A percentile compares a stretch with the other conserved stretches of the same genome.
Evolutionary conservation across 768 basidiomycete genomes (phyloP).

Genomic region (Solioccasus polychromus): DNA sequence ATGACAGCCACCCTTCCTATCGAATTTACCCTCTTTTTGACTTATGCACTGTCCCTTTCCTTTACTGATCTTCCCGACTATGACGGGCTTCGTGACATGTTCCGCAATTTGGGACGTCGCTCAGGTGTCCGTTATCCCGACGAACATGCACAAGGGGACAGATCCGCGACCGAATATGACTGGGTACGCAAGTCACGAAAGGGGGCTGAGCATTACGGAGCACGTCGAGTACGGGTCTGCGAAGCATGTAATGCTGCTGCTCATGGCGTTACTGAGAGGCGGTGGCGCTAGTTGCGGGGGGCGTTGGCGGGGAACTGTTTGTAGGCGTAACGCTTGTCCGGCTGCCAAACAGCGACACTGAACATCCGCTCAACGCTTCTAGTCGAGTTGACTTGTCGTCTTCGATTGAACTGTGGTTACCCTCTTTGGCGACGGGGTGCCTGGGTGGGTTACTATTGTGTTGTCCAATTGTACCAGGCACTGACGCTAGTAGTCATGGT

Average conservation of each 20-base stretch:
- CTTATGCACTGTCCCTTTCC: conserved; percentile 75
- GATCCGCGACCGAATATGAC: conserved; percentile 40
- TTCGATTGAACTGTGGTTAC: conserved; percentile 1
- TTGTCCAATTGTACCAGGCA: background rate
- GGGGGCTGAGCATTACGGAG: conserved; percentile 12
- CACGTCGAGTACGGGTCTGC: conserved; percentile 32
- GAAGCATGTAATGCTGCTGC: conserved; percentile 33
- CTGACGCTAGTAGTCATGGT: conserved; percentile 1
- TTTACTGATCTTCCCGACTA: conserved; percentile 92
- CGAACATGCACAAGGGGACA: conserved; percentile 17
- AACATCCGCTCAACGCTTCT: conserved; percentile 2
- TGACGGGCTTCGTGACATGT: conserved; percentile 72
- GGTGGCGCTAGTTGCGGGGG: conserved; percentile 22
- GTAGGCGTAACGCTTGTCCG: background rate
- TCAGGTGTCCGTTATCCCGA: conserved; percentile 43
- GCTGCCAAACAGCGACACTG: background rate
- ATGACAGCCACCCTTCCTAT: conserved; percentile 75
- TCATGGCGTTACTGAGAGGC: conserved; percentile 22
- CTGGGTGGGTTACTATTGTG: conserved; percentile 5
- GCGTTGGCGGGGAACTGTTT: conserved; percentile 1
- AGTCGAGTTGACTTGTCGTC: conserved; percentile 1
- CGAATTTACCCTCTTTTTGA: conserved; percentile 78
- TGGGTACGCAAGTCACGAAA: conserved; percentile 38
- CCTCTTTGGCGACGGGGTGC: background rate
- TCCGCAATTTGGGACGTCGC: conserved; percentile 55